Evolutionary conservation across 208 protist genomes (phyloP), one percentile per base, ranked within the genome.

Genomic region (Trypanosoma congolense): DNA sequence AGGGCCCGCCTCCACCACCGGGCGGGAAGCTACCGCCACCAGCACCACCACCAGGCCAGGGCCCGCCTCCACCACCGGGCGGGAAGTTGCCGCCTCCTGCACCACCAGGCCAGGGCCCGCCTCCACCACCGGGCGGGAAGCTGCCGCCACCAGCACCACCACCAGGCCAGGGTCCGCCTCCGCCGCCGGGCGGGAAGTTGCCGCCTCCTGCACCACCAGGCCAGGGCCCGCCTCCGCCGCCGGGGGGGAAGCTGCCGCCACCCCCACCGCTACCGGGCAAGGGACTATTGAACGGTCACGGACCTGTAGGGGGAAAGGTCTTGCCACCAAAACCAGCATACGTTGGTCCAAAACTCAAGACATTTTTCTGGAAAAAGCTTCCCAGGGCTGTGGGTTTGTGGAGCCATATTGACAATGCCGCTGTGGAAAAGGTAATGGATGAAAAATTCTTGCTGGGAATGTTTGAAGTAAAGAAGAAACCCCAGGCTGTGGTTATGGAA

Each of bases 281-380:
- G 19, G 40, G 25, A 46, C 0, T 12, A 38, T 12, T 38, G 12
- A 12, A 12, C 9, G 33, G 6, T 6, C 12, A 6, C 9, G 33
- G 9, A 38, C 12, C 12, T 6, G 33, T 6, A 16, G 33, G 65
- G 28, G 14, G 61, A 33, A 40, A 43, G n/a, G 21, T 2, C 33
- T 45, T 58, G 4, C 60, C 64, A 35, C 42, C 70, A 4, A 48
- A 56, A 28, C 40, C 47, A 9, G 48, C 24, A 25, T 62, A 64
- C 48, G 62, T 44, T 10, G 84, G 75, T 2, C 80, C 84, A 0
- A 76, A 77, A 30, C 49, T 92, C 31, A 92, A 92, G 56, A 78
- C 80, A 2, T 64, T 92, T 51, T 92, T 92, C 46, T 92, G 84
- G 84, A 88, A 87, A 54, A 87, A 87, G 48, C 42, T 87, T 2